Evolutionary conservation across 345 rosid genomes (phyloP), one percentile per base, ranked within the genome.

Genomic region (Combretum micranthum): DNA sequence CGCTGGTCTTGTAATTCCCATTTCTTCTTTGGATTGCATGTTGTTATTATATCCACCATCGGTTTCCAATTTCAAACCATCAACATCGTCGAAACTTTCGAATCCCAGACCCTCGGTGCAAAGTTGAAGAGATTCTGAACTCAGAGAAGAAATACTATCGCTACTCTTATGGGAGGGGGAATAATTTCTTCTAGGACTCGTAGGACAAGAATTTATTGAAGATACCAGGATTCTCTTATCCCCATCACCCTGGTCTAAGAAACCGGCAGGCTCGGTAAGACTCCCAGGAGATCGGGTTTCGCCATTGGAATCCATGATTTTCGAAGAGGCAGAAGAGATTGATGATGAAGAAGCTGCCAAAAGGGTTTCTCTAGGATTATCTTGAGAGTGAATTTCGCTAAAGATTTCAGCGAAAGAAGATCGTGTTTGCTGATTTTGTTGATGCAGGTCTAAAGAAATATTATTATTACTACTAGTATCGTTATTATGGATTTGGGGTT

Each of bases 101-200:
- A 81, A 88, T 20, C 95, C 96, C 10, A 88, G 80, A 39, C 98
- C 93, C 69, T 92, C 96, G 0, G 96, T 88, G 75, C 98, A 92
- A 2, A 88, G 78, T 53, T 92, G 96, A 57, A 92, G 68, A 66
- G 79, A 76, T 56, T 75, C 84, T 10, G 60, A 71, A 62, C 69
- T 73, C 81, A 62, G 69, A 0, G 73, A 62, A 0, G 79, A 62
- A 22, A 70, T 70, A 59, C 69, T 64, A 14, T 67, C 77, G 20
- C 83, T 77, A 37, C 61, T 82, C 56, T 44, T 72, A 56, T 69
- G 70, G 55, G 58, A 50, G 4, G 59, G 26, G 4, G 63, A 45
- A 66, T 63, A 58, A 9, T 23, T 64, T 39, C 53, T 59, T 60
- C 55, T 3, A 43, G 47, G 19, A 20, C 52, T 22, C 20, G 43